phyloP scores from a whole-genome alignment of 2,329 filamentous ascomycete genomes.

The Phaeosphaeriaceae sp. region DNA sequence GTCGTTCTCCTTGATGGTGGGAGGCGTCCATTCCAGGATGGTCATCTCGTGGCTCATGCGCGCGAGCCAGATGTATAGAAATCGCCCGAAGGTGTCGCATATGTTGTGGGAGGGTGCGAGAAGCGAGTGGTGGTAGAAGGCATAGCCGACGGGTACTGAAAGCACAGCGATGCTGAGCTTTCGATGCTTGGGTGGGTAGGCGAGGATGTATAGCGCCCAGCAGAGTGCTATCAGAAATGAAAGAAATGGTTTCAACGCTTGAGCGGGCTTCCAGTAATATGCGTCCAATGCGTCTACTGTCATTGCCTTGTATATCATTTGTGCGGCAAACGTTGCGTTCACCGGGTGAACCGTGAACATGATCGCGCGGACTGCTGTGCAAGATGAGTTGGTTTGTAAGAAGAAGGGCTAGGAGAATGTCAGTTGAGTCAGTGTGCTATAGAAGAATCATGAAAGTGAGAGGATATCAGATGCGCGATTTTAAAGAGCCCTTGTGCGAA shows the following conservation, averaged over 20 bases:
- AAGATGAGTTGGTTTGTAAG: not conserved
- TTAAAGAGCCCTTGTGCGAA: not conserved
- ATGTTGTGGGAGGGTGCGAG: slow-evolving; percentile 8
- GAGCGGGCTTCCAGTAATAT: not conserved
- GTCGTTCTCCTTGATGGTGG: slow-evolving; percentile 2
- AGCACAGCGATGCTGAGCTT: slow-evolving; percentile 16
- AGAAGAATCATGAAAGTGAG: not conserved
- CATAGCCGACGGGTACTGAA: slow-evolving; percentile 13
- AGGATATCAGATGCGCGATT: not conserved
- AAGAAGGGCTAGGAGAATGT: not conserved
- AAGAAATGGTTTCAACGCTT: not conserved
- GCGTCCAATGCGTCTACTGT: not conserved
- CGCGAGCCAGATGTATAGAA: slow-evolving; percentile 26
- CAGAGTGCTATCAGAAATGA: not conserved
- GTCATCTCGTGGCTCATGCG: slow-evolving; percentile 23
- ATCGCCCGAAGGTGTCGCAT: slow-evolving; percentile 22
- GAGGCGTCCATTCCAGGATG: slow-evolving; percentile 13
- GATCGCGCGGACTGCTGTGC: not conserved
- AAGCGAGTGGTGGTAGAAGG: slow-evolving; percentile 12
- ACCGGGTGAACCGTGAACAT: not conserved
- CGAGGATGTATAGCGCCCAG: slow-evolving; percentile 21
- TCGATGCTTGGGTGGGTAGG: slow-evolving; percentile 19
- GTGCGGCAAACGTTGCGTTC: not conserved
- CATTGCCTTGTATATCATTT: not conserved
- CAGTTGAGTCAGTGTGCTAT: not conserved